Evolutionary conservation across 257 asterid genomes (phyloP), one percentile per base, ranked within the genome.

Genomic region (Dorcoceras hygrometricum): DNA sequence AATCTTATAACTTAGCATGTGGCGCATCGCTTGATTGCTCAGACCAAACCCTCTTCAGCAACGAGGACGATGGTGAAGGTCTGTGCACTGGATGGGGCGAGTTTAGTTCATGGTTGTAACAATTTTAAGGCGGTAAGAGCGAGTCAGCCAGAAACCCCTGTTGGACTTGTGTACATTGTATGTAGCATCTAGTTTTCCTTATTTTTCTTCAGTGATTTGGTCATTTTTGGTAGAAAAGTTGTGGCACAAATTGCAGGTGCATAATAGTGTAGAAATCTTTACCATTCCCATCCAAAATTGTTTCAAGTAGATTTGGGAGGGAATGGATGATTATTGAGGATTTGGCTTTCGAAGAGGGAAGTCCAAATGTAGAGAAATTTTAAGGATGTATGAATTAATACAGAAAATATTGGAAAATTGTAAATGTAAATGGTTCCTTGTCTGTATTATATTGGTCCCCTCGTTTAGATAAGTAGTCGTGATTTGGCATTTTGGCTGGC

Each of bases 31-130:
- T 95, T 1, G 99, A 95, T 59, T 95, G 99, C 79, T 84, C 94
- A 0, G 99, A 95, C 76, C 99, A 95, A 69, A 95, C 99, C 63
- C 75, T 95, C 4, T 95, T 95, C 57, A 86, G 98, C 85, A 80
- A 83, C 26, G 90, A 89, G n/a, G 89, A 81, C 27, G 96, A 95
- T 75, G 95, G 95, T 2, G 92, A 84, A 77, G 98, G 95, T 70
- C 77, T 90, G 32, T 95, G 99, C 95, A 95, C 99, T 0, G 99
- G 99, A 4, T 91, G 97, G 97, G 99, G 91, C 6, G 97, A 94
- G 66, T 70, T 94, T 32, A 87, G 70, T 64, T 81, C 97, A 0
- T 92, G 97, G 97, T 77, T 87, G 74, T 89, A 71, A 78, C 68
- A 9, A 43, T 22, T 25, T 1, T 29, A 22, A 57, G 53, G 20